Percentiles rank a stretch among this genome's conserved stretches.
These are phyloP conservation scores for Amyloporia xantha DNA, from an alignment of 768 basidiomycete genomes.

Conservation along the genomic window DNA sequence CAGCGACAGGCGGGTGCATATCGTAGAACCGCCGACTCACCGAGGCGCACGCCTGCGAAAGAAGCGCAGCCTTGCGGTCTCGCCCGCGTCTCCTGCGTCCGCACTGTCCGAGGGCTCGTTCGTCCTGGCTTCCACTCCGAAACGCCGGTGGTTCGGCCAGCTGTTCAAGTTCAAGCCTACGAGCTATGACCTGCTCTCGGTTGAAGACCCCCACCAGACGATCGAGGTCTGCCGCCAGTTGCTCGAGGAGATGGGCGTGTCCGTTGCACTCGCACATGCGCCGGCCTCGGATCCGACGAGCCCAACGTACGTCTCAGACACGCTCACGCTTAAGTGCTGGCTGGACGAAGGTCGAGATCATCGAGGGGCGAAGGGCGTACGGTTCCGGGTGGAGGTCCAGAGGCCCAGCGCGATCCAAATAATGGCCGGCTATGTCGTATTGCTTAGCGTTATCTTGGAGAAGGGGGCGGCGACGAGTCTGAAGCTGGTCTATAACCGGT, in stretches of 20 bases:
- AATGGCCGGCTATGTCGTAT: constrained; percentile 45
- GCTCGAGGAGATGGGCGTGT: constrained; percentile 64
- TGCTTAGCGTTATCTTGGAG: constrained; percentile 69
- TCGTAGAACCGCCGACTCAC: constrained; percentile 39
- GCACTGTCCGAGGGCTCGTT: constrained; percentile 29
- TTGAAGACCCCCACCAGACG: constrained; percentile 54
- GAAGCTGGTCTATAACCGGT: constrained; percentile 59
- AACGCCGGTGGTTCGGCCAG: constrained; percentile 67
- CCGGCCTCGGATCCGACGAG: constrained; percentile 1
- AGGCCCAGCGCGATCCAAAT: constrained; percentile 32
- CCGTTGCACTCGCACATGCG: constrained; percentile 53
- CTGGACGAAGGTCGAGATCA: constrained; percentile 61
- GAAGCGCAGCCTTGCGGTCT: constrained; percentile 17
- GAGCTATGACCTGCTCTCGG: constrained; percentile 50
- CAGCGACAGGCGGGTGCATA: constrained; percentile 34
- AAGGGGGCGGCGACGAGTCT: constrained; percentile 83
- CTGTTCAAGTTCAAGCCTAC: constrained; percentile 82
- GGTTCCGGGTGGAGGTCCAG: constrained; percentile 79
- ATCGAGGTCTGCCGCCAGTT: constrained; percentile 68
- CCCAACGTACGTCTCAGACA: constrained; percentile 32
- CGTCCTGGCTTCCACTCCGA: constrained; percentile 47
- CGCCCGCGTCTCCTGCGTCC: constrained; percentile 40
- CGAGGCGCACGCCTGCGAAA: constrained; percentile 16
- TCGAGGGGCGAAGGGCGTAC: constrained; percentile 57
- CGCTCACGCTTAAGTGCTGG: constrained; percentile 62